phyloP scores from a whole-genome alignment of 2,329 filamentous ascomycete genomes.

The Chrysoporthe austroafricana region DNA sequence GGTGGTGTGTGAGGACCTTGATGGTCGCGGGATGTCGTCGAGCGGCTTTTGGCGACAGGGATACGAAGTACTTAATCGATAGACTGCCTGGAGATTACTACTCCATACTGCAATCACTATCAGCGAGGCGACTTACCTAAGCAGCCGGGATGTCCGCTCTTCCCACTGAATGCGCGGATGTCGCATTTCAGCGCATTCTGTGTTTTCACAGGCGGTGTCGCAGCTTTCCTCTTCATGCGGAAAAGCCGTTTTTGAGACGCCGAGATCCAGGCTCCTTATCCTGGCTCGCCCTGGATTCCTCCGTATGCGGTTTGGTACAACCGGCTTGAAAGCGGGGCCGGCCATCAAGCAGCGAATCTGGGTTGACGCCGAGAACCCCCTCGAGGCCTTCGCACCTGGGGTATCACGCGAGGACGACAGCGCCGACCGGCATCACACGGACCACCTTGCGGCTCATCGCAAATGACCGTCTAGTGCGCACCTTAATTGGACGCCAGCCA shows the following conservation, averaged over 20 bases:
- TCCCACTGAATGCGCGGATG: background rate
- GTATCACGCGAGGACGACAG: background rate
- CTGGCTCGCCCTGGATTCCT: background rate
- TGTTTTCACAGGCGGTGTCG: background rate
- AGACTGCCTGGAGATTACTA: background rate
- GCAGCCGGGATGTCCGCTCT: background rate
- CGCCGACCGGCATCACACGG: conserved; percentile 2
- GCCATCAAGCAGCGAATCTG: conserved; percentile 1
- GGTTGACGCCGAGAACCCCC: background rate
- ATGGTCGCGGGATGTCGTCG: conserved; percentile 32
- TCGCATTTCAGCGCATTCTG: background rate
- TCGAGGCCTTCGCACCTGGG: background rate
- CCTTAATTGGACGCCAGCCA: conserved; percentile 2
- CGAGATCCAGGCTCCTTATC: background rate
- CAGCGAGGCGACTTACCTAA: background rate
- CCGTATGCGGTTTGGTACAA: background rate
- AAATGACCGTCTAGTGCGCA: background rate
- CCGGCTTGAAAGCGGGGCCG: conserved; percentile 1
- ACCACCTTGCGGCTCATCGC: background rate
- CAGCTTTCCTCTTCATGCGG: background rate
- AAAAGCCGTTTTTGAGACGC: background rate
- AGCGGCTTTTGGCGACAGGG: conserved; percentile 4
- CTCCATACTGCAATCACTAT: background rate
- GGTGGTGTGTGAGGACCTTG: conserved; percentile 36
- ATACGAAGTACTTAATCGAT: background rate